A percentile compares a stretch with the other conserved stretches of the same genome.
phyloP scores from a whole-genome alignment of 495 filamentous ascomycete species.

The Hamigera avellanea region DNA sequence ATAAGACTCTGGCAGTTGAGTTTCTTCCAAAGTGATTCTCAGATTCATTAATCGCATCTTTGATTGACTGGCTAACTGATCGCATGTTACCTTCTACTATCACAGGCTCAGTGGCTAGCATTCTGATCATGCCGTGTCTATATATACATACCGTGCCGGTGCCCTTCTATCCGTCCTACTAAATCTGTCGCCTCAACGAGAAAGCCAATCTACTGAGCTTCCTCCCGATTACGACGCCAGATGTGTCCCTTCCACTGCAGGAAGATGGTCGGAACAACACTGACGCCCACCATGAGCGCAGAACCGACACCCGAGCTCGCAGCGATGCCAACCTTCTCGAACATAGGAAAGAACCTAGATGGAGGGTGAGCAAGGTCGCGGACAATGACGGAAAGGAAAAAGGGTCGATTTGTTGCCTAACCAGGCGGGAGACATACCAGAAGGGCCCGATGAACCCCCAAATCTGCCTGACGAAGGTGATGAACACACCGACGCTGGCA shows the following conservation, averaged over 20 bases:
- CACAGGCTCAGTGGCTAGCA: too few relatives aligned
- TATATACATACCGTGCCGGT: too few relatives aligned
- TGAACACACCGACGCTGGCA: constrained; percentile 43
- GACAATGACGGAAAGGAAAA: not conserved
- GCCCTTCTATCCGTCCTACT: too few relatives aligned
- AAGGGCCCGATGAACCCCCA: constrained; percentile 50
- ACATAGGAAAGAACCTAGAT: constrained; percentile 38
- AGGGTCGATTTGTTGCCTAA: constrained; percentile 1
- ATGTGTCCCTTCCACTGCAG: constrained; percentile 24
- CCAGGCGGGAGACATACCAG: constrained; percentile 21
- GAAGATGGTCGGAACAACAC: constrained; percentile 30
- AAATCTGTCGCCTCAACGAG: too few relatives aligned
- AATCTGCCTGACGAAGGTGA: constrained; percentile 39
- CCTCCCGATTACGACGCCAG: constrained; percentile 4
- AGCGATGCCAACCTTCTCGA: constrained; percentile 33
- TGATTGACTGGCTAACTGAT: too few relatives aligned
- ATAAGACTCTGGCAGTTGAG: too few relatives aligned
- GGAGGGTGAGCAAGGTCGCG: constrained; percentile 1
- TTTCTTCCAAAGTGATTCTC: too few relatives aligned
- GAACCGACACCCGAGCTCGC: constrained; percentile 29
- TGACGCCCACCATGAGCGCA: constrained; percentile 30
- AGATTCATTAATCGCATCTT: too few relatives aligned
- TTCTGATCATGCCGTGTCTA: too few relatives aligned
- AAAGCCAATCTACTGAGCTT: not conserved
- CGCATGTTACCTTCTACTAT: too few relatives aligned